Conservation (phyloP, 805 yeast species). For the Lipomyces sp. region DNA sequence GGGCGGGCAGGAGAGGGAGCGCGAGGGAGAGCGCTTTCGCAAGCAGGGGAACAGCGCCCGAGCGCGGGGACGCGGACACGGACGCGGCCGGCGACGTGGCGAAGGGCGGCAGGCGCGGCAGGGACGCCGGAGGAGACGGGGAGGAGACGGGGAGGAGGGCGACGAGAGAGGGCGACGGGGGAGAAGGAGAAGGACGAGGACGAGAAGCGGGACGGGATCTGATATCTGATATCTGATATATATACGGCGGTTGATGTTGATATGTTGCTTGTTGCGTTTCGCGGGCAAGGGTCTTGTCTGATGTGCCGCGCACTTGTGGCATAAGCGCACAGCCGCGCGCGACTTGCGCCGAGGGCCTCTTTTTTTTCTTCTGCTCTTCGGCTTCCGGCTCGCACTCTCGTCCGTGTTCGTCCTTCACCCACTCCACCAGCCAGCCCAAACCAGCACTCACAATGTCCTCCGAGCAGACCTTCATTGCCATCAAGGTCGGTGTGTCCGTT, state of each 20-base stretch:
- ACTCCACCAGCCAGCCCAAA: too few relatives aligned
- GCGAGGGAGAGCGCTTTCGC: conserved; percentile 11
- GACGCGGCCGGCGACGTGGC: background rate
- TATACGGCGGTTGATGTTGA: too few relatives aligned
- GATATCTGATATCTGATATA: too few relatives aligned
- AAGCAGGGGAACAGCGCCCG: conserved; percentile 23
- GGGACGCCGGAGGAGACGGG: conserved; percentile 2
- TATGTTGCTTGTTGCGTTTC: too few relatives aligned
- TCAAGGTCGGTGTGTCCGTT: conserved; percentile 38
- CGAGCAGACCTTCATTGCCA: conserved; percentile 41
- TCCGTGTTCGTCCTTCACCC: too few relatives aligned
- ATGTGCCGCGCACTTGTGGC: too few relatives aligned
- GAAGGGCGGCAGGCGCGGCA: conserved; percentile 1
- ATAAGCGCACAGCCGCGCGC: too few relatives aligned
- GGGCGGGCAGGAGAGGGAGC: conserved; percentile 5
- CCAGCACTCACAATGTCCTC: conserved; percentile 14
- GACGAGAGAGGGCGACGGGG: too few relatives aligned
- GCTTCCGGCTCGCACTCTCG: too few relatives aligned
- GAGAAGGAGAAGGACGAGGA: too few relatives aligned
- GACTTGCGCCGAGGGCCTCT: background rate
- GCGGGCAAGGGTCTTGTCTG: too few relatives aligned
- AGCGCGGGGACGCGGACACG: conserved; percentile 7
- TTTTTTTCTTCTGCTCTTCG: conserved; percentile 1
- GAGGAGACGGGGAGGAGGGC: background rate
- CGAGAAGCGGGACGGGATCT: too few relatives aligned